Conservation (phyloP, 2,329 filamentous ascomycete species). For the Ilyonectria robusta region DNA sequence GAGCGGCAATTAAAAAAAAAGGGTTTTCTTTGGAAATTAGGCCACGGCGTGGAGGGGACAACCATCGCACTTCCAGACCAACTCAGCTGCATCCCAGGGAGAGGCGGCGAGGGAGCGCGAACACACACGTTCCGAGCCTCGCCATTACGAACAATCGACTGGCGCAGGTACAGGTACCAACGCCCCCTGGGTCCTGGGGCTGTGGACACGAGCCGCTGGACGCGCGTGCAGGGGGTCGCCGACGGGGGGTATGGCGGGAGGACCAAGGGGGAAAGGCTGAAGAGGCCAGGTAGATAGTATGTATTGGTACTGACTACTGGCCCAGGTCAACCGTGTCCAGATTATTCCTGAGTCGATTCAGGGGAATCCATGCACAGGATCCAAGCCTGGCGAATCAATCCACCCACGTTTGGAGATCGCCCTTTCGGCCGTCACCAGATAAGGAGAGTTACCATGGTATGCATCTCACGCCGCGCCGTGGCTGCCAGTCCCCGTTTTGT, state of each 20-base stretch:
- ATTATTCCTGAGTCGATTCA: constrained; percentile 41
- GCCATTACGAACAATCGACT: constrained; percentile 35
- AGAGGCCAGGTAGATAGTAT: constrained; percentile 13
- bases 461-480: constrained; percentile 12
- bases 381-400: constrained; percentile 52
- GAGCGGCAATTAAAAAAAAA: constrained; percentile 53
- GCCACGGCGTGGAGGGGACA: constrained; percentile 36
- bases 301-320: constrained; percentile 3
- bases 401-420: constrained; percentile 52
- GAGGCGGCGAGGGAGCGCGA: constrained; percentile 11
- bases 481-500: constrained; percentile 4
- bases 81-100: constrained; percentile 9
- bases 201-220: constrained; percentile 32
- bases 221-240: constrained; percentile 43
- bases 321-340: neutral
- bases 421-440: constrained; percentile 33
- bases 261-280: constrained; percentile 28
- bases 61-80: constrained; percentile 15
- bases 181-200: constrained; percentile 7
- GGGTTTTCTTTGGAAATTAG: constrained; percentile 48
- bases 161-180: constrained; percentile 39
- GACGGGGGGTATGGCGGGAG: constrained; percentile 26
- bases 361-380: constrained; percentile 33
- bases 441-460: constrained; percentile 30
- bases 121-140: neutral